Evolutionary conservation across 805 yeast species (phyloP).

Genomic region (Suhomyces sp.): DNA sequence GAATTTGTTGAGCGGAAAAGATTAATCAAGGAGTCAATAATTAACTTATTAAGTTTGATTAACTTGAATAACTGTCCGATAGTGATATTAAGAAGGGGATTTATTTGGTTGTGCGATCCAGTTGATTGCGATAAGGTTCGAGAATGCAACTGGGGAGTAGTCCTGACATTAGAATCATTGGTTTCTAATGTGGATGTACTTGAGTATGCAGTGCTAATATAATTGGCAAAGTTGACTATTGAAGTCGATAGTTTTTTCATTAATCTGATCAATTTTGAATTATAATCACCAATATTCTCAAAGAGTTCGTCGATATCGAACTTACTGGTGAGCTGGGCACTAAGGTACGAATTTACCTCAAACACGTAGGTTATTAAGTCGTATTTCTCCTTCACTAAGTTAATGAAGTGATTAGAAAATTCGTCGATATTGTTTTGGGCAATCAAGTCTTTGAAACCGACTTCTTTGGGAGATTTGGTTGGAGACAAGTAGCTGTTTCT

Average conservation of each 20-base stretch:
- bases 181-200: conserved; percentile 4
- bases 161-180: background rate
- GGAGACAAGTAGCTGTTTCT: conserved; percentile 6
- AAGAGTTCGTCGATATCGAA: conserved; percentile 18
- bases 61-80: conserved; percentile 32
- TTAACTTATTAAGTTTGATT: conserved; percentile 33
- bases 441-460: background rate
- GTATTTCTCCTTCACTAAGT: conserved; percentile 31
- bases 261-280: conserved; percentile 37
- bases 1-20: conserved; percentile 11
- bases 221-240: conserved; percentile 29
- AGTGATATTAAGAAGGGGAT: conserved; percentile 34
- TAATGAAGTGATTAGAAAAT: conserved; percentile 20
- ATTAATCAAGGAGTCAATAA: conserved; percentile 28
- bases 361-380: conserved; percentile 34
- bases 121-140: background rate
- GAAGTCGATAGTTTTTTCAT: conserved; percentile 32
- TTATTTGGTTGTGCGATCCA: conserved; percentile 8
- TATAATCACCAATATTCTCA: conserved; percentile 34
- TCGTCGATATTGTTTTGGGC: background rate
- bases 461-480: background rate
- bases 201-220: conserved; percentile 19
- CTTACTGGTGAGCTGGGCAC: conserved; percentile 1
- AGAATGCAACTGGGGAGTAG: conserved; percentile 1
- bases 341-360: conserved; percentile 22